Conservation (phyloP, 106 monocot genomes). For the Dendrobium chrysotoxum region DNA sequence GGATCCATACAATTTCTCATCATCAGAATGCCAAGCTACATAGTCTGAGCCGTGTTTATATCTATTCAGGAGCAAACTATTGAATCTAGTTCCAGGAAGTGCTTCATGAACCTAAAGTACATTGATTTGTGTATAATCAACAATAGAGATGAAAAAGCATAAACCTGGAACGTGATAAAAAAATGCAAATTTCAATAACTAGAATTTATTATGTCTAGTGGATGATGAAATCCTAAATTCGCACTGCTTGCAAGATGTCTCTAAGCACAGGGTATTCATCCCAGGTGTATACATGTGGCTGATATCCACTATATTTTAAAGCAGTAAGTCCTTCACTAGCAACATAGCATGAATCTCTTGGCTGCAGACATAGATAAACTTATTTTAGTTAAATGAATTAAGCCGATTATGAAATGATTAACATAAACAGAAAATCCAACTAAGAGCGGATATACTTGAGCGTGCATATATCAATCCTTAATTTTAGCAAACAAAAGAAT, state of each 20-base stretch:
- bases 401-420: neutral
- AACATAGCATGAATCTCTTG: conserved; percentile 89
- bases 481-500: neutral
- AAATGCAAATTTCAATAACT: no score
- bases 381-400: neutral
- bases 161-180: neutral
- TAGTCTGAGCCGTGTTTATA: conserved; percentile 77
- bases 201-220: no score
- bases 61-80: conserved; percentile 66
- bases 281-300: conserved; percentile 85
- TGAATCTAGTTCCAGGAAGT: conserved; percentile 78
- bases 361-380: conserved; percentile 41
- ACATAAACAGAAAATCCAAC: neutral
- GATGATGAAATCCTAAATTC: neutral
- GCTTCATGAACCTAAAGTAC: conserved; percentile 67
- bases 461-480: neutral
- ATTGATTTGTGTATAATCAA: neutral
- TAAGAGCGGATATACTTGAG: neutral
- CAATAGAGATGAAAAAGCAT: neutral
- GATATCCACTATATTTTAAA: conserved; percentile 85
- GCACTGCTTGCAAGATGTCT: conserved; percentile 65
- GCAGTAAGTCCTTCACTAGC: conserved; percentile 67
- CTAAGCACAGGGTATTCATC: conserved; percentile 81
- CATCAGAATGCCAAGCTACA: conserved; percentile 94
- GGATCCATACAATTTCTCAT: conserved; percentile 90